Conservation (phyloP, 2,329 filamentous ascomycete genomes). For the Paecilomyces sp. region DNA sequence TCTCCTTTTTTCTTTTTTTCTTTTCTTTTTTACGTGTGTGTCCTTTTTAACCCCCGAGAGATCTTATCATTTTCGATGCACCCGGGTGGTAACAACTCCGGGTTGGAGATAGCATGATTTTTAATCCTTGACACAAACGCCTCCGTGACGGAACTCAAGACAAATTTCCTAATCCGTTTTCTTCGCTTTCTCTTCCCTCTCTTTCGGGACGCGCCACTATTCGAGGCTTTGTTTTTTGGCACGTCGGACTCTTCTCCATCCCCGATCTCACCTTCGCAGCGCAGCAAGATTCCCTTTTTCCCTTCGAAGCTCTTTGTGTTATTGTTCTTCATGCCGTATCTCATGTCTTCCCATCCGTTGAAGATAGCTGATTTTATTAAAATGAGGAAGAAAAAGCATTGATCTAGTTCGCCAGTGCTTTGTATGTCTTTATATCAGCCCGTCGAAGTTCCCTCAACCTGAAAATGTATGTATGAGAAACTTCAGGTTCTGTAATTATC, state of each 20-base stretch:
- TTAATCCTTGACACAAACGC: conserved; percentile 22
- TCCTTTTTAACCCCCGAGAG: conserved; percentile 7
- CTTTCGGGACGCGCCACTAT: conserved; percentile 10
- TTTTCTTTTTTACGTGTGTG: conserved; percentile 6
- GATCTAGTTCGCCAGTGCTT: not conserved
- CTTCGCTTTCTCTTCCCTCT: conserved; percentile 10
- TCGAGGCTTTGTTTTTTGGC: conserved; percentile 8
- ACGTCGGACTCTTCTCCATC: conserved; percentile 17
- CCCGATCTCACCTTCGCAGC: conserved; percentile 28
- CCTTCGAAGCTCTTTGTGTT: conserved; percentile 21
- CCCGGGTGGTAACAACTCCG: conserved; percentile 14
- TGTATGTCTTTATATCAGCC: too few species aligned
- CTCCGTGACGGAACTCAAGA: conserved; percentile 17
- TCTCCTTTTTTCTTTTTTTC: conserved; percentile 11
- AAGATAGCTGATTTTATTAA: not conserved
- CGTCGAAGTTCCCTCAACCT: too few species aligned
- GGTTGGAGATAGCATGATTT: conserved; percentile 24
- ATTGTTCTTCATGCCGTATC: conserved; percentile 9
- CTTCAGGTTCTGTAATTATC: too few species aligned
- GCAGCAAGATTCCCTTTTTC: conserved; percentile 34
- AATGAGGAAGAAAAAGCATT: not conserved
- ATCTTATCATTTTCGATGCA: conserved; percentile 9
- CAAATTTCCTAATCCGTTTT: conserved; percentile 11
- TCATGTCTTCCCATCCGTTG: conserved; percentile 6
- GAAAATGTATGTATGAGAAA: too few species aligned